A percentile compares a stretch with the other conserved stretches of the same genome.
phyloP scores from a whole-genome alignment of 371 early-diverging fungal genomes.

The Syncephalastrum racemosum region DNA sequence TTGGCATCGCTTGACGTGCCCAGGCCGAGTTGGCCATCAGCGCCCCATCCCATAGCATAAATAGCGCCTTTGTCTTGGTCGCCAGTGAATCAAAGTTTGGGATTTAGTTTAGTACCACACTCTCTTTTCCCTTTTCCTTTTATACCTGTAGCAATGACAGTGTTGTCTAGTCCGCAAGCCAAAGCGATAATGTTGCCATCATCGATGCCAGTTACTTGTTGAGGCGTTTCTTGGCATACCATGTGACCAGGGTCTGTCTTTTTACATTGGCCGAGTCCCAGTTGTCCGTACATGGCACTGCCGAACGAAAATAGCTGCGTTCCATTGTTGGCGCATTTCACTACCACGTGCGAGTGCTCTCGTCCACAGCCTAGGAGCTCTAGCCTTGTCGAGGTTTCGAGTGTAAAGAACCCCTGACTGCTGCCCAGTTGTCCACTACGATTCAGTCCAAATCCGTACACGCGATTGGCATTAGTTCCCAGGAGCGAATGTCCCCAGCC shows the following conservation, averaged over 20 bases:
- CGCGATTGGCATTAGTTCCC: constrained; percentile 16
- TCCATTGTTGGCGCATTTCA: constrained; percentile 17
- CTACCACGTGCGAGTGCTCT: constrained; percentile 60
- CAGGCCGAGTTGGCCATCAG: constrained; percentile 78
- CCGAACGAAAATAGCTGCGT: constrained; percentile 61
- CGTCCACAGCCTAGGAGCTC: constrained; percentile 51
- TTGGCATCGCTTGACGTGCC: constrained; percentile 50
- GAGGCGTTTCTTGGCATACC: constrained; percentile 20
- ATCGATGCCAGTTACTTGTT: constrained; percentile 14
- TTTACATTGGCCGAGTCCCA: constrained; percentile 52
- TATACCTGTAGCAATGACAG: constrained; percentile 61
- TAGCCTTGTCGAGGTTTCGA: constrained; percentile 8
- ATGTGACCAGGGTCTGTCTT: constrained; percentile 30
- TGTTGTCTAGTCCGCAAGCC: constrained; percentile 76
- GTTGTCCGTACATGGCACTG: constrained; percentile 71
- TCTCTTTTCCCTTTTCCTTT: background rate
- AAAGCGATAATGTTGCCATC: constrained; percentile 46
- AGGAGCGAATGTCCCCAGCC: constrained; percentile 51
- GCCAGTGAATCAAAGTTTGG: background rate
- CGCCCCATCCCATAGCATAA: constrained; percentile 82
- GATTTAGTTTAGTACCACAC: background rate
- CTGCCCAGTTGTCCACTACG: constrained; percentile 41
- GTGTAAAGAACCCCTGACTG: constrained; percentile 17
- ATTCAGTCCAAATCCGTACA: constrained; percentile 43
- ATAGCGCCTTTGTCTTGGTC: constrained; percentile 38